Conservation (phyloP, 2,329 filamentous ascomycete species). For the Penicillium aurantiogriseum region DNA sequence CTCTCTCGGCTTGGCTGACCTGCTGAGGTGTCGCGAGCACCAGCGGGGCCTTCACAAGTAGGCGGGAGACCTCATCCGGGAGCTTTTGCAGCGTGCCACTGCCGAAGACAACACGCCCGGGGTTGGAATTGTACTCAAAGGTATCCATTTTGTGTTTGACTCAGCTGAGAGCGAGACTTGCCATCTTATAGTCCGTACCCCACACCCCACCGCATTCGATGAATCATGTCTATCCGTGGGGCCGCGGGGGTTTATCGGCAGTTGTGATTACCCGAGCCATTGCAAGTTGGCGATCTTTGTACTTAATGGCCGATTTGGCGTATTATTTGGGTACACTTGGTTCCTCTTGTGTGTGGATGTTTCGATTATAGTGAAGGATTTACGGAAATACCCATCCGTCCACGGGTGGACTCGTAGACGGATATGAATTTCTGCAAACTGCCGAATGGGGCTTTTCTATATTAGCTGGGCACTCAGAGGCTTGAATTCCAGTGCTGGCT, state of each 20-base stretch:
- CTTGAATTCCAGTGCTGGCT: background rate
- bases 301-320: background rate
- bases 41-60: slow-evolving; percentile 52
- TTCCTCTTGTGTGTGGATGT: background rate
- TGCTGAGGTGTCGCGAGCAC: slow-evolving; percentile 59
- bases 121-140: slow-evolving; percentile 57
- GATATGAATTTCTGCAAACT: background rate
- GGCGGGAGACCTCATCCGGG: slow-evolving; percentile 44
- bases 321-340: background rate
- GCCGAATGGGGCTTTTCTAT: background rate
- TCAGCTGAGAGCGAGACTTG: slow-evolving; percentile 3
- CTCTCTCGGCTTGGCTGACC: slow-evolving; percentile 45
- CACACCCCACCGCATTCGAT: slow-evolving; percentile 16
- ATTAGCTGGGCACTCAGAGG: background rate
- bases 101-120: slow-evolving; percentile 57
- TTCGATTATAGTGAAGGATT: background rate
- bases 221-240: slow-evolving; percentile 15
- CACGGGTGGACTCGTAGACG: background rate
- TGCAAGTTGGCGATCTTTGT: background rate
- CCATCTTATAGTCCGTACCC: slow-evolving; percentile 19
- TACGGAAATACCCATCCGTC: background rate
- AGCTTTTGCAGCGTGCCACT: slow-evolving; percentile 53
- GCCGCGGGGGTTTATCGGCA: slow-evolving; percentile 20
- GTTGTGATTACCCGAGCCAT: slow-evolving; percentile 7
- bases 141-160: slow-evolving; percentile 44